These are phyloP conservation scores for Raphanus raphanistrum DNA, from an alignment of 345 rosid genomes.

Conservation along the genomic window DNA sequence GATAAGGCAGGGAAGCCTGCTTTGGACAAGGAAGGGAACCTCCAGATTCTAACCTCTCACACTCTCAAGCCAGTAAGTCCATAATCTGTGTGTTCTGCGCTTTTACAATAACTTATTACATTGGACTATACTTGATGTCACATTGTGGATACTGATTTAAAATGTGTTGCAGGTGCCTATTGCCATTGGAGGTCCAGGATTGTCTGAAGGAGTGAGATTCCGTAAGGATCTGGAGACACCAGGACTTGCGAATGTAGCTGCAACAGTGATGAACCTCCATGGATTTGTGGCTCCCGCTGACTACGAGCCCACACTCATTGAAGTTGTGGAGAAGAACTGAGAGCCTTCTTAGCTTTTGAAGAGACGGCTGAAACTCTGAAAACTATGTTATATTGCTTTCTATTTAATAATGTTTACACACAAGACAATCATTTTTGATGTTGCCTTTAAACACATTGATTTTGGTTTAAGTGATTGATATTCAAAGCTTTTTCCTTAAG, in stretches of 20 bases:
- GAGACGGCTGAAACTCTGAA: constrained; percentile 21
- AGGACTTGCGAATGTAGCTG: constrained; percentile 94
- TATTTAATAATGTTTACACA: constrained; percentile 9
- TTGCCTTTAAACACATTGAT: neutral
- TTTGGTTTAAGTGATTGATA: neutral
- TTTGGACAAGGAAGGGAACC: constrained; percentile 62
- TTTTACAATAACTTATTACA: neutral
- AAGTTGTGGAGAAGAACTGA: constrained; percentile 54
- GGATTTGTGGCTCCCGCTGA: constrained; percentile 82
- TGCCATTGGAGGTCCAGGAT: constrained; percentile 95
- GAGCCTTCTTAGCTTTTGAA: constrained; percentile 15
- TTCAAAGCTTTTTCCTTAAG: neutral
- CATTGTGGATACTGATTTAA: neutral
- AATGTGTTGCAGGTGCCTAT: constrained; percentile 65
- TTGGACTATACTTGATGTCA: neutral
- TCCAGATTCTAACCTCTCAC: constrained; percentile 96
- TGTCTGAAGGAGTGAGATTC: constrained; percentile 63
- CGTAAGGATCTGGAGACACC: constrained; percentile 62
- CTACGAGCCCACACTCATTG: constrained; percentile 82
- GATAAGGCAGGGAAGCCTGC: constrained; percentile 75
- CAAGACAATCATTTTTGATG: constrained; percentile 4
- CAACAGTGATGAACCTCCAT: constrained; percentile 94
- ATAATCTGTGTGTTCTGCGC: neutral
- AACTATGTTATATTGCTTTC: constrained; percentile 13
- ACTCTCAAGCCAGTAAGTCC: constrained; percentile 86